phyloP scores from a whole-genome alignment of 1,284 basidiomycete species.

The Apiotrichum sp. region DNA sequence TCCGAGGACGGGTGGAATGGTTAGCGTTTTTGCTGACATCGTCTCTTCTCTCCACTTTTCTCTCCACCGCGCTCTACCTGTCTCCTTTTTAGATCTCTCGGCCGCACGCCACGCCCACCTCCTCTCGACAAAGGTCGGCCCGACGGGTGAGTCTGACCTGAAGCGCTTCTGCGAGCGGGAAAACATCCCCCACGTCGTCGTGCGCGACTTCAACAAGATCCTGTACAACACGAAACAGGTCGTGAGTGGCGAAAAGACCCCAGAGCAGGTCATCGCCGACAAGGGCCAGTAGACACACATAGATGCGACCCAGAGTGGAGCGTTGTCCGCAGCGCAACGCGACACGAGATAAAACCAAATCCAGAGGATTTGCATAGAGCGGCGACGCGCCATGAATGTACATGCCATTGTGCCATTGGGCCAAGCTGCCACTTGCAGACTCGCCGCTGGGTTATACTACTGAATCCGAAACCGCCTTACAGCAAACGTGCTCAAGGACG shows the following conservation, averaged over 20 bases:
- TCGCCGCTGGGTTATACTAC: too few relatives aligned
- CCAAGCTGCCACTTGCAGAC: too few relatives aligned
- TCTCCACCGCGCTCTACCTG: too few relatives aligned
- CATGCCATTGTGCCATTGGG: neutral
- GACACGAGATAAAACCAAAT: too few relatives aligned
- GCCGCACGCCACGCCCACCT: conserved; percentile 84
- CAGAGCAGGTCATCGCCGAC: conserved; percentile 39
- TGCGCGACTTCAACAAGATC: conserved; percentile 47
- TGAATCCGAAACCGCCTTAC: too few relatives aligned
- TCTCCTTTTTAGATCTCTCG: conserved; percentile 61
- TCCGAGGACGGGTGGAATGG: neutral
- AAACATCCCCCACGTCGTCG: conserved; percentile 45
- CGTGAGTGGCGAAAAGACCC: conserved; percentile 50
- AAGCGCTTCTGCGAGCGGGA: conserved; percentile 62
- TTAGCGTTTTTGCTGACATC: neutral
- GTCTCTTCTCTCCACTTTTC: too few relatives aligned
- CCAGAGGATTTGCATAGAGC: neutral
- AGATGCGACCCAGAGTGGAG: neutral
- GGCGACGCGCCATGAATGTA: neutral
- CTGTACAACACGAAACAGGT: conserved; percentile 55
- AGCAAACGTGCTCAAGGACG: conserved; percentile 20
- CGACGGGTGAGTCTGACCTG: conserved; percentile 75
- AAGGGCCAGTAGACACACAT: conserved; percentile 18
- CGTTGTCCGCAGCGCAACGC: neutral
- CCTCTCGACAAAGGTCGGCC: conserved; percentile 78